Conservation (phyloP, 805 yeast genomes). For the Cyberlindnera xylosilytica region DNA sequence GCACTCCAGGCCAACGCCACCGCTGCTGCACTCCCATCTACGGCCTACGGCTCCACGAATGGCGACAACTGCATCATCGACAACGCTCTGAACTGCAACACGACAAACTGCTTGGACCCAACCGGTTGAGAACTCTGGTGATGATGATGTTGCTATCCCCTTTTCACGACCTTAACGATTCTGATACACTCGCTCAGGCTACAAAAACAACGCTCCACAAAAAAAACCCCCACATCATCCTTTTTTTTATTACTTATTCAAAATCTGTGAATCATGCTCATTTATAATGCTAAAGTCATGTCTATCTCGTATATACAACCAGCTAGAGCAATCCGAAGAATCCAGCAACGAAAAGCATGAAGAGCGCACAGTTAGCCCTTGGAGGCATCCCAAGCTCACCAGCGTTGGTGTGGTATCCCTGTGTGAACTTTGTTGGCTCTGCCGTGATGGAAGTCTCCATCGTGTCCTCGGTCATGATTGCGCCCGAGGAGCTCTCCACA, state of each 20-base stretch:
- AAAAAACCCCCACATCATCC: too few relatives aligned
- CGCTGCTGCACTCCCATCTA: background rate
- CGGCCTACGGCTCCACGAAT: constrained; percentile 31
- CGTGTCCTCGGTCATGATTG: constrained; percentile 3
- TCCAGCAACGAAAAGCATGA: too few relatives aligned
- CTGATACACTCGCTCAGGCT: too few relatives aligned
- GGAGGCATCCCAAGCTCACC: background rate
- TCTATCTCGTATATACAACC: too few relatives aligned
- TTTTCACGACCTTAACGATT: background rate
- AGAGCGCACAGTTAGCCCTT: too few relatives aligned
- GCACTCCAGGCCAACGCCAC: constrained; percentile 8
- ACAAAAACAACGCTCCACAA: too few relatives aligned
- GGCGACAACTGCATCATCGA: constrained; percentile 46
- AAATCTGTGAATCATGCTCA: too few relatives aligned
- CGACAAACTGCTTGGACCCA: constrained; percentile 38
- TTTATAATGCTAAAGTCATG: too few relatives aligned
- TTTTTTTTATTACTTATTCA: too few relatives aligned
- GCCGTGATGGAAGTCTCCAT: background rate
- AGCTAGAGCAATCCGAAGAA: too few relatives aligned
- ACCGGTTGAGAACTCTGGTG: too few relatives aligned
- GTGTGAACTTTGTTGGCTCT: background rate
- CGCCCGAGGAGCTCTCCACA: constrained; percentile 11
- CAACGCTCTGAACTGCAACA: constrained; percentile 49
- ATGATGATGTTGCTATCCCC: too few relatives aligned
- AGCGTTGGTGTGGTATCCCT: background rate